These are phyloP conservation scores for Leucocoprinus birnbaumii DNA, from an alignment of 768 basidiomycete species.

Conservation along the genomic window DNA sequence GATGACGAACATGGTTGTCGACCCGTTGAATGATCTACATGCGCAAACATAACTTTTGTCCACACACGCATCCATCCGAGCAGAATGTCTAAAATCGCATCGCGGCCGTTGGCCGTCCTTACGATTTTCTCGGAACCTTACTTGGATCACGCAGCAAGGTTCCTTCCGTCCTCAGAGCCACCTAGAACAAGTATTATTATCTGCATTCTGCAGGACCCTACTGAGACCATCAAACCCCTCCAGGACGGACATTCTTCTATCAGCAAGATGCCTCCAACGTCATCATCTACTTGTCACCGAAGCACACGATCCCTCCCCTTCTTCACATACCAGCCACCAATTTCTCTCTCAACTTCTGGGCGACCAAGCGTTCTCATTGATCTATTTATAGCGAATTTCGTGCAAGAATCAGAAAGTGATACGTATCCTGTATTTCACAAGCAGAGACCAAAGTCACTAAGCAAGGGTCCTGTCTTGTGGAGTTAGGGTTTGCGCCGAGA, in stretches of 20 bases:
- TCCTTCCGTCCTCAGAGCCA: not conserved
- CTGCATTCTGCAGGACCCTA: conserved; percentile 9
- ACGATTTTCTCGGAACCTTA: not conserved
- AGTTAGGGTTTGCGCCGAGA: conserved; percentile 9
- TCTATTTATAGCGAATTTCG: not conserved
- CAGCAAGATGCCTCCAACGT: conserved; percentile 3
- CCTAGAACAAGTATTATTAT: not conserved
- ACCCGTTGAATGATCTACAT: not conserved
- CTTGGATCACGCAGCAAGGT: not conserved
- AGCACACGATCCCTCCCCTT: not conserved
- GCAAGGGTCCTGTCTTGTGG: conserved; percentile 6
- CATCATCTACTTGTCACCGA: not conserved
- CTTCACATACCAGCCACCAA: not conserved
- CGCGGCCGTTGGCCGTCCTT: not conserved
- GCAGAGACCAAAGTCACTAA: not conserved
- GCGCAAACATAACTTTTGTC: not conserved
- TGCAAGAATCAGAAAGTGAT: conserved; percentile 5
- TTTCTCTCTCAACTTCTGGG: not conserved
- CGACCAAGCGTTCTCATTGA: not conserved
- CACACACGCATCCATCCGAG: not conserved
- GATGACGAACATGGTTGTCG: not conserved
- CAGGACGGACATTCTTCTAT: conserved; percentile 12
- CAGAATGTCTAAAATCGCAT: too few species aligned
- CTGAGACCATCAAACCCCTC: not conserved
- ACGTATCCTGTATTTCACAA: not conserved